These are phyloP conservation scores for Vickermania spadyakhi DNA, from an alignment of 208 protist species.

Conservation along the genomic window DNA sequence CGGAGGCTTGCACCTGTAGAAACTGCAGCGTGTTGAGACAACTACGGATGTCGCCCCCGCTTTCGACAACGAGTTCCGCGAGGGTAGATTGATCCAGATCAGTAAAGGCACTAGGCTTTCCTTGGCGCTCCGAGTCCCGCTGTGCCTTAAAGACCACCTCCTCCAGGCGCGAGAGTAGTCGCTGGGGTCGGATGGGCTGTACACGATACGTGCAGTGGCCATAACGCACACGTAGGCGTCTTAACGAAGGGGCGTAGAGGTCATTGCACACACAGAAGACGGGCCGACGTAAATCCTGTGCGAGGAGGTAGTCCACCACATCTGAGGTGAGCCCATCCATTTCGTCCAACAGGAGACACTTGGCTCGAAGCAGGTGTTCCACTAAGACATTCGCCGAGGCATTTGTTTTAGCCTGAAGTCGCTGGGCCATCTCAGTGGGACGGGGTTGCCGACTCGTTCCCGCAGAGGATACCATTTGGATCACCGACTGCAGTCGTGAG, in stretches of 20 bases:
- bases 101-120: slow-evolving; percentile 22
- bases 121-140: too few species aligned
- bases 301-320: slow-evolving; percentile 43
- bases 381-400: slow-evolving; percentile 22
- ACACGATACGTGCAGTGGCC: slow-evolving; percentile 38
- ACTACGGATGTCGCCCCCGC: slow-evolving; percentile 74
- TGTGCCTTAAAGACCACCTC: background rate
- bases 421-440: background rate
- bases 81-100: slow-evolving; percentile 25
- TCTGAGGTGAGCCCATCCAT: slow-evolving; percentile 81
- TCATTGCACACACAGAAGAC: slow-evolving; percentile 87
- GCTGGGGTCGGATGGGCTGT: slow-evolving; percentile 56
- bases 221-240: slow-evolving; percentile 26
- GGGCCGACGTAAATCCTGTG: slow-evolving; percentile 54
- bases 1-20: slow-evolving; percentile 7
- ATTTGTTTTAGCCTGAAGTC: background rate
- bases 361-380: slow-evolving; percentile 49
- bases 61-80: slow-evolving; percentile 46
- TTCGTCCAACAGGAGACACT: slow-evolving; percentile 87
- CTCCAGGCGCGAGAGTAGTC: slow-evolving; percentile 46
- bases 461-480: slow-evolving; percentile 45
- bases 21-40: slow-evolving; percentile 85
- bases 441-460: slow-evolving; percentile 9
- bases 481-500: slow-evolving; percentile 49
- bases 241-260: slow-evolving; percentile 65